Evolutionary conservation across 129 eudicot genomes (phyloP), one percentile per base, ranked within the genome.

Genomic region (Pittosporum tobira): DNA sequence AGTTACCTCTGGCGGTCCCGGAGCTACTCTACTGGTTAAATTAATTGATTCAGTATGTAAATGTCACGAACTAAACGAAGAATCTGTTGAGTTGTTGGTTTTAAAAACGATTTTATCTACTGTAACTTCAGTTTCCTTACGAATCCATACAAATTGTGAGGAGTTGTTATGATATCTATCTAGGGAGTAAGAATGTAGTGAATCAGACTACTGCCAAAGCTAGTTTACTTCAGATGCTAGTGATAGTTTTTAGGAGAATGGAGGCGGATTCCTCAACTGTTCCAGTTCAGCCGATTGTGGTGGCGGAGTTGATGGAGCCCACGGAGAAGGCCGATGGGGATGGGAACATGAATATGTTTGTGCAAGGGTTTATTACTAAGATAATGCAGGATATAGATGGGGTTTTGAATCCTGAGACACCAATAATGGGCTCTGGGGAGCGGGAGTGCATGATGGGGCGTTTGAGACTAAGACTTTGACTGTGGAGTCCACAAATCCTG

Each of bases 151-250:
- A 77, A 68, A 82, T 90, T 31, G 94, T 90, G 26, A 66, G 89
- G 76, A 90, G 94, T 56, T 75, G 95, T 51, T 90, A 90, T 59
- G 97, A 90, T 67, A 74, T 90, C 24, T 90, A 77, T 61, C 65
- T 90, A 25, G 77, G 59, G 51, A 90, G 97, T 59, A 90, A 77
- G 80, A 85, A 85, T 69, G 84, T 86, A 72, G 98, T 91, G 66
- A 91, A 91, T 66, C 98, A 91, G 81, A 83, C 84, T 0, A 91
- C 98, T 0, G 94, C 98, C 0, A 91, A 91, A 62, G 98, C 98
- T 10, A 83, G 94, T 2, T 65, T 91, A 80, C 74, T 91, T 60
- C 98, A 91, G 71, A 91, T 93, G 99, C 84, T 93, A 25, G 99
- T 93, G 56, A 93, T 93, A 64, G 99, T 93, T 52, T 93, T 93